Percentiles rank a stretch among this genome's conserved stretches.
These are phyloP conservation scores for Avena eriantha DNA, from an alignment of 176 grass and related monocot genomes.

Conservation along the genomic window DNA sequence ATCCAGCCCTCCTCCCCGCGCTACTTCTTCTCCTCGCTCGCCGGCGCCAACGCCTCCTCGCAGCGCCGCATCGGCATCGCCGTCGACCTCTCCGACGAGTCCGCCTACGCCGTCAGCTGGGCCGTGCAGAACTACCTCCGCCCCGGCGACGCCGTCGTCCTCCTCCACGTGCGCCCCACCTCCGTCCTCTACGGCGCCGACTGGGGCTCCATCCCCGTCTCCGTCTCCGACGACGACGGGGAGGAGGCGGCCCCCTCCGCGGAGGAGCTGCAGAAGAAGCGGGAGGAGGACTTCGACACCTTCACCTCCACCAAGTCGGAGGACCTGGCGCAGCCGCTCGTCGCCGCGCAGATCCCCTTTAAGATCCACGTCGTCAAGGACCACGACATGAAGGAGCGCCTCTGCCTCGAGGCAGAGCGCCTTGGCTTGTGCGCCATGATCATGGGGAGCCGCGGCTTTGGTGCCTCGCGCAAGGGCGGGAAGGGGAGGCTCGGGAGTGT, in stretches of 20 bases:
- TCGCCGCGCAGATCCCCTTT: conserved; percentile 77
- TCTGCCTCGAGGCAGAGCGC: conserved; percentile 90
- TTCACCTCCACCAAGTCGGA: conserved; percentile 81
- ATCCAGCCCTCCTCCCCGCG: conserved; percentile 70
- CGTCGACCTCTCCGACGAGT: conserved; percentile 94
- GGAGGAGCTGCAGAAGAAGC: conserved; percentile 72
- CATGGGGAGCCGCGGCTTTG: conserved; percentile 89
- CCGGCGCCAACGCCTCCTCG: conserved; percentile 38
- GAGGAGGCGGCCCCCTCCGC: not conserved
- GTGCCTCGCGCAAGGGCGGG: conserved; percentile 66
- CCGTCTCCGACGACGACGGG: conserved; percentile 40
- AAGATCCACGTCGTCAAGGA: conserved; percentile 96
- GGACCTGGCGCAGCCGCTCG: conserved; percentile 84
- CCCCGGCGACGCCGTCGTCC: conserved; percentile 81
- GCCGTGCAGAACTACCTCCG: conserved; percentile 97
- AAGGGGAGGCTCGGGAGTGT: conserved; percentile 90
- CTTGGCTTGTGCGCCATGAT: conserved; percentile 79
- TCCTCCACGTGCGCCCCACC: conserved; percentile 83
- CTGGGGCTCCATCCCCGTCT: conserved; percentile 80
- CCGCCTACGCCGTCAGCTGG: conserved; percentile 80
- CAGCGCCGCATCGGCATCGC: conserved; percentile 91
- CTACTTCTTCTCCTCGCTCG: conserved; percentile 64
- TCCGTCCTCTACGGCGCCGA: conserved; percentile 89
- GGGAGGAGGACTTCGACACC: conserved; percentile 80
- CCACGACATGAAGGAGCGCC: conserved; percentile 97